Evolutionary conservation across 192 early-diverging fungal species (phyloP).

Genomic region (Backusella australiensis): DNA sequence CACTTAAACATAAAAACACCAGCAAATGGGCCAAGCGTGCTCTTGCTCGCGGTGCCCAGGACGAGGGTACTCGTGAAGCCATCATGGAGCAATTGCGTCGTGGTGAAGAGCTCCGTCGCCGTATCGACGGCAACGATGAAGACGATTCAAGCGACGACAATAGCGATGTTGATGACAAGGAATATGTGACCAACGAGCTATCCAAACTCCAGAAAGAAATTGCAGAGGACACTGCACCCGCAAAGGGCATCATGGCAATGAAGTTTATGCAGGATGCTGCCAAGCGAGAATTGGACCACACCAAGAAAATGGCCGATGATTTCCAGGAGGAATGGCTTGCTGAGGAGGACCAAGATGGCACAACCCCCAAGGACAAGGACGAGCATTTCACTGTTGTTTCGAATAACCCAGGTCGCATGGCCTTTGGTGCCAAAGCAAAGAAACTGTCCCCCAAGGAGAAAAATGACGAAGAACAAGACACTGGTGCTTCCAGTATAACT

Average conservation of each 20-base stretch:
- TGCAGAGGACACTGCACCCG: slow-evolving; percentile 43
- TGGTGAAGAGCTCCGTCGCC: slow-evolving; percentile 76
- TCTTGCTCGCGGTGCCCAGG: slow-evolving; percentile 56
- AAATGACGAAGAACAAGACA: neutral
- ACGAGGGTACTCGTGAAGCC: slow-evolving; percentile 70
- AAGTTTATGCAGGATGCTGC: slow-evolving; percentile 95
- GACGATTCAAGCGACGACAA: slow-evolving; percentile 49
- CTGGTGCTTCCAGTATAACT: neutral
- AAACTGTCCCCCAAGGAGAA: neutral
- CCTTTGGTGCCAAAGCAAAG: slow-evolving; percentile 46
- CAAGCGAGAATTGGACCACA: slow-evolving; percentile 52
- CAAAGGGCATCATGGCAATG: slow-evolving; percentile 90
- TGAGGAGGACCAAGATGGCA: slow-evolving; percentile 34
- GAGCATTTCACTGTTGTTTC: slow-evolving; percentile 35
- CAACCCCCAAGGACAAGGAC: slow-evolving; percentile 16
- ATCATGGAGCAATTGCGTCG: slow-evolving; percentile 81
- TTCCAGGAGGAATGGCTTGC: slow-evolving; percentile 49
- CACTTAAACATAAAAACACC: slow-evolving; percentile 90
- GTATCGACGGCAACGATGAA: slow-evolving; percentile 67
- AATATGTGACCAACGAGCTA: slow-evolving; percentile 35
- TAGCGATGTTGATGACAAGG: slow-evolving; percentile 40
- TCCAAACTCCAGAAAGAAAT: slow-evolving; percentile 49
- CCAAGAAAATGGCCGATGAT: slow-evolving; percentile 40
- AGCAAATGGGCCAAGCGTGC: slow-evolving; percentile 95
- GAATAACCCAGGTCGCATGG: slow-evolving; percentile 61